Evolutionary conservation across 169 alveolate species (phyloP).

Genomic region (Besnoitia besnoiti): DNA sequence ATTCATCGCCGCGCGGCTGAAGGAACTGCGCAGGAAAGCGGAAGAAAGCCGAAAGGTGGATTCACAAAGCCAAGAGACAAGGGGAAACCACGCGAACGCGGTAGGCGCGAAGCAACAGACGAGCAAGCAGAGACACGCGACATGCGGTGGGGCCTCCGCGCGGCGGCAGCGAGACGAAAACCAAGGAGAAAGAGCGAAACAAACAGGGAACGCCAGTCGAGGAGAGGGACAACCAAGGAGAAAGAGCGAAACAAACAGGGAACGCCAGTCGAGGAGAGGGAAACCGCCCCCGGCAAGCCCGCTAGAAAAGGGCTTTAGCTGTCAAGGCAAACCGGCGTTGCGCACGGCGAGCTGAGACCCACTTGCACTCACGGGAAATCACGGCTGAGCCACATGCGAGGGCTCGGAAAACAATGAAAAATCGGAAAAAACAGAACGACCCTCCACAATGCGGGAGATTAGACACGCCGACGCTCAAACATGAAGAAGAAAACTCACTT

Average conservation of each 20-base stretch:
- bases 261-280: neutral
- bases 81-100: neutral
- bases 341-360: too few relatives aligned
- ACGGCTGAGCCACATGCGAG: too few relatives aligned
- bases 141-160: too few relatives aligned
- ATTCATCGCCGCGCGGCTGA: conserved; percentile 46
- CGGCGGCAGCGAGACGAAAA: neutral
- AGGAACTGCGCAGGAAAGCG: neutral
- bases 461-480: neutral
- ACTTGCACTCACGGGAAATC: too few relatives aligned
- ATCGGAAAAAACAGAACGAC: neutral
- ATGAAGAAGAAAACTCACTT: neutral
- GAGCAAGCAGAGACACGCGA: neutral
- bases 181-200: neutral
- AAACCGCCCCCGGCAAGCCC: too few relatives aligned
- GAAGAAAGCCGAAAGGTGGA: neutral
- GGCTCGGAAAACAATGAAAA: neutral
- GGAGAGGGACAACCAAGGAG: neutral
- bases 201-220: neutral
- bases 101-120: neutral
- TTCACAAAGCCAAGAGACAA: neutral
- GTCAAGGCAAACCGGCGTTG: too few relatives aligned
- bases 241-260: neutral
- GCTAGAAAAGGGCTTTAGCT: too few relatives aligned
- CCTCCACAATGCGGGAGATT: neutral